Conservation (phyloP, 2,329 filamentous ascomycete species). For the Myotisia sp. region DNA sequence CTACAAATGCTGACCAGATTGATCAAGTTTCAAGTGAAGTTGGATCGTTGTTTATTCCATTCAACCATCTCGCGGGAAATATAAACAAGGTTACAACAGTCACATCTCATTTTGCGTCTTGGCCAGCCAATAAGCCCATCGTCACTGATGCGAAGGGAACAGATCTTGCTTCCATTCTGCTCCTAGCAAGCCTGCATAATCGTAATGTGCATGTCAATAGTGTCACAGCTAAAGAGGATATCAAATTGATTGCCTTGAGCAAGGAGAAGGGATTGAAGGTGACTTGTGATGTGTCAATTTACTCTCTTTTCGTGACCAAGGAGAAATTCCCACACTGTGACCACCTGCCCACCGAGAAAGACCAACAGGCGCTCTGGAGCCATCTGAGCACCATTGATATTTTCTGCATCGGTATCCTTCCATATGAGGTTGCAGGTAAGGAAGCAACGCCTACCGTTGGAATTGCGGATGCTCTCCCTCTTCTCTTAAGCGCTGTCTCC, state of each 20-base stretch:
- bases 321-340: constrained; percentile 54
- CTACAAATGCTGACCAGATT: constrained; percentile 59
- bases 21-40: constrained; percentile 58
- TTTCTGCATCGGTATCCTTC: constrained; percentile 65
- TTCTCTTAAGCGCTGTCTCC: constrained; percentile 60
- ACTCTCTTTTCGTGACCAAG: constrained; percentile 60
- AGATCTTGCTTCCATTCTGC: constrained; percentile 64
- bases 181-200: constrained; percentile 63
- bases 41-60: constrained; percentile 67
- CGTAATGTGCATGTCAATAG: constrained; percentile 67
- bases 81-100: constrained; percentile 72
- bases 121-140: constrained; percentile 65
- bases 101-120: constrained; percentile 62
- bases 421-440: constrained; percentile 56
- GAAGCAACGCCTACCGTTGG: constrained; percentile 48
- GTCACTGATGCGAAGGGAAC: constrained; percentile 69
- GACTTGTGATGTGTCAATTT: constrained; percentile 70
- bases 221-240: constrained; percentile 68
- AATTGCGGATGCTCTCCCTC: constrained; percentile 58
- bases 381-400: constrained; percentile 60
- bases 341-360: constrained; percentile 50
- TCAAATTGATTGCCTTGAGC: constrained; percentile 59
- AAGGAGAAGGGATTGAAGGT: constrained; percentile 72
- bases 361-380: constrained; percentile 62
- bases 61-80: constrained; percentile 67